phyloP scores from a whole-genome alignment of 805 yeast species.

The Wickerhamiella sorbophila region DNA sequence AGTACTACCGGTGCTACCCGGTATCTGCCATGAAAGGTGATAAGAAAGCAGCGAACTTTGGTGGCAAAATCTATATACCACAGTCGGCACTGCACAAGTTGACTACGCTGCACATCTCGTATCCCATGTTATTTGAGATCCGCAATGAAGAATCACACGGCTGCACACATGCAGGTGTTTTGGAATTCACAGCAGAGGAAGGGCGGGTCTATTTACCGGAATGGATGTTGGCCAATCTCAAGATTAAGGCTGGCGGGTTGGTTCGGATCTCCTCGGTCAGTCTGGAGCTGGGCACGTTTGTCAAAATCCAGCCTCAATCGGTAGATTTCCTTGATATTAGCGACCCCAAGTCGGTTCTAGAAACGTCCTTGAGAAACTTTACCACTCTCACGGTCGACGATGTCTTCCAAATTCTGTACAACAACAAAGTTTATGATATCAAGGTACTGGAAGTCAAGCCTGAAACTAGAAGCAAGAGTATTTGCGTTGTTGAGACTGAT shows the following conservation, averaged over 20 bases:
- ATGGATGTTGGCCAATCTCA: conserved; percentile 84
- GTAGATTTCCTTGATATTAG: conserved; percentile 84
- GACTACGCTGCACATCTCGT: conserved; percentile 77
- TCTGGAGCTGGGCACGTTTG: conserved; percentile 74
- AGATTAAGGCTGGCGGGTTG: conserved; percentile 64
- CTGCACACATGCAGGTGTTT: conserved; percentile 79
- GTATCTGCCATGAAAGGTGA: conserved; percentile 73
- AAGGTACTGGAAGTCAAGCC: conserved; percentile 83
- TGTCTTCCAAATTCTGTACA: conserved; percentile 71
- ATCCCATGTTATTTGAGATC: conserved; percentile 89
- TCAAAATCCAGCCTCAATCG: conserved; percentile 89
- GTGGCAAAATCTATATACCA: conserved; percentile 92
- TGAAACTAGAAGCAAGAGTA: conserved; percentile 44
- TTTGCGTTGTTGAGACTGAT: conserved; percentile 94
- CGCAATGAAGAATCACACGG: conserved; percentile 46
- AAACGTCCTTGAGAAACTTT: conserved; percentile 79
- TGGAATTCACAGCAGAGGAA: conserved; percentile 94
- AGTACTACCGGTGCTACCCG: conserved; percentile 85
- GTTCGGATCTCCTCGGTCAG: conserved; percentile 58
- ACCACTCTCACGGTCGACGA: conserved; percentile 78
- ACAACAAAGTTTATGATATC: conserved; percentile 61
- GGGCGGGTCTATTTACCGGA: conserved; percentile 90
- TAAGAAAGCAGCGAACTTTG: conserved; percentile 54
- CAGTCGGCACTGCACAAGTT: conserved; percentile 81
- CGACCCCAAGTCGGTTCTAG: conserved; percentile 93